Evolutionary conservation across 768 basidiomycete genomes (phyloP).

Genomic region (Russula sp.): DNA sequence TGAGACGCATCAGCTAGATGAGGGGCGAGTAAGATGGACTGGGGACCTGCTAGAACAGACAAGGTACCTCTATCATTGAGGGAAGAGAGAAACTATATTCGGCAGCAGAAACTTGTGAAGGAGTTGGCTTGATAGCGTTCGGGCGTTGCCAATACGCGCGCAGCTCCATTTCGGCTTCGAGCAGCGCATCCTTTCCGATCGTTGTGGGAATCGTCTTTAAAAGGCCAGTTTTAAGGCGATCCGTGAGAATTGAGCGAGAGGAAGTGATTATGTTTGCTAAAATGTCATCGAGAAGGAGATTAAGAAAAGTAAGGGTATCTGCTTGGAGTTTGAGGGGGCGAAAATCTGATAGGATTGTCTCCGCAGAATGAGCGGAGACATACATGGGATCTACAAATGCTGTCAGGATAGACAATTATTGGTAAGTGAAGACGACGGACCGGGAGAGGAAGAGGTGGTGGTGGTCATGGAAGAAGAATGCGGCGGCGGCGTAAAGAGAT

Average conservation of each 20-base stretch:
- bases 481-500: neutral
- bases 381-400: constrained; percentile 56
- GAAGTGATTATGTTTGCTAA: constrained; percentile 62
- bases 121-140: constrained; percentile 30
- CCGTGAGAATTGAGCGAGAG: constrained; percentile 62
- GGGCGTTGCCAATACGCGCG: constrained; percentile 84
- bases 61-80: constrained; percentile 66
- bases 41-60: constrained; percentile 9
- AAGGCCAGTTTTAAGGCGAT: constrained; percentile 64
- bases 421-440: neutral
- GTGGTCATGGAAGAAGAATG: constrained; percentile 2
- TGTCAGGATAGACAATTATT: neutral
- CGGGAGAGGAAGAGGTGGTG: neutral
- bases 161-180: constrained; percentile 90
- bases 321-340: constrained; percentile 80
- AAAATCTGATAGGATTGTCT: constrained; percentile 87
- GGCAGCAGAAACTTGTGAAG: constrained; percentile 38
- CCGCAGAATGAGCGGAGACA: constrained; percentile 77
- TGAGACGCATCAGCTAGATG: constrained; percentile 64
- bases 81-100: constrained; percentile 57
- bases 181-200: constrained; percentile 83
- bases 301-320: constrained; percentile 73
- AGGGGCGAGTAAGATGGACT: constrained; percentile 14
- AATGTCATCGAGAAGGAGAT: constrained; percentile 79
- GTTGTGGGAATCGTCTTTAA: constrained; percentile 68